A percentile compares a stretch with the other conserved stretches of the same genome.
Evolutionary conservation across 352 stramenopile genomes (phyloP).

Genomic region (Pythium phragmiticola): DNA sequence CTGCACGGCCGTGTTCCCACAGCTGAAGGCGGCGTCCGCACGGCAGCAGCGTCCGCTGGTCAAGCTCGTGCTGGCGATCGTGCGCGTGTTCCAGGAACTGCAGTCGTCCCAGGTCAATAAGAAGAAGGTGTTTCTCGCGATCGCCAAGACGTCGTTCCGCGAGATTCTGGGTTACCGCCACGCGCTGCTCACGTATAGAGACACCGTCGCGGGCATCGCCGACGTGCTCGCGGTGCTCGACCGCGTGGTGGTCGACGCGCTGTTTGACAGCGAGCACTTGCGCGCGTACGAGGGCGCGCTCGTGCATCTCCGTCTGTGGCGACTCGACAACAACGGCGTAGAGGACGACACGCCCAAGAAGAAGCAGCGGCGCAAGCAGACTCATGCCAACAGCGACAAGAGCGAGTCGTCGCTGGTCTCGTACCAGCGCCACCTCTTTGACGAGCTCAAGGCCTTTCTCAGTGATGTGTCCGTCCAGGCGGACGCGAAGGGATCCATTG

Average conservation of each 20-base stretch:
- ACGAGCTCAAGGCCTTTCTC: slow-evolving; percentile 62
- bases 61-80: slow-evolving; percentile 41
- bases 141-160: slow-evolving; percentile 75
- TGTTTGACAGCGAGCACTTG: slow-evolving; percentile 81
- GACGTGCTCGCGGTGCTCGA: slow-evolving; percentile 64
- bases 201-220: background rate
- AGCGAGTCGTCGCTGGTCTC: slow-evolving; percentile 49
- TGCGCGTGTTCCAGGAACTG: slow-evolving; percentile 76
- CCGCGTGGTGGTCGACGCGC: slow-evolving; percentile 57
- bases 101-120: slow-evolving; percentile 87
- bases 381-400: background rate
- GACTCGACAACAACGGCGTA: slow-evolving; percentile 6
- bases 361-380: slow-evolving; percentile 31
- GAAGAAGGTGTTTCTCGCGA: slow-evolving; percentile 82
- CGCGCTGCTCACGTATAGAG: slow-evolving; percentile 28
- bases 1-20: slow-evolving; percentile 31
- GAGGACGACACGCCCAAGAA: slow-evolving; percentile 20
- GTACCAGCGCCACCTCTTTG: slow-evolving; percentile 80
- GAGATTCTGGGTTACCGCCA: slow-evolving; percentile 61
- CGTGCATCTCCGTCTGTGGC: slow-evolving; percentile 37
- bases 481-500: slow-evolving; percentile 48
- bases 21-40: slow-evolving; percentile 1
- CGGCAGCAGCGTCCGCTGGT: slow-evolving; percentile 32
- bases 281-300: slow-evolving; percentile 68
- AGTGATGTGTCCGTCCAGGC: slow-evolving; percentile 32